Evolutionary conservation across 1,284 basidiomycete genomes (phyloP), one percentile per base, ranked within the genome.

Genomic region (Wallemia ichthyophaga): DNA sequence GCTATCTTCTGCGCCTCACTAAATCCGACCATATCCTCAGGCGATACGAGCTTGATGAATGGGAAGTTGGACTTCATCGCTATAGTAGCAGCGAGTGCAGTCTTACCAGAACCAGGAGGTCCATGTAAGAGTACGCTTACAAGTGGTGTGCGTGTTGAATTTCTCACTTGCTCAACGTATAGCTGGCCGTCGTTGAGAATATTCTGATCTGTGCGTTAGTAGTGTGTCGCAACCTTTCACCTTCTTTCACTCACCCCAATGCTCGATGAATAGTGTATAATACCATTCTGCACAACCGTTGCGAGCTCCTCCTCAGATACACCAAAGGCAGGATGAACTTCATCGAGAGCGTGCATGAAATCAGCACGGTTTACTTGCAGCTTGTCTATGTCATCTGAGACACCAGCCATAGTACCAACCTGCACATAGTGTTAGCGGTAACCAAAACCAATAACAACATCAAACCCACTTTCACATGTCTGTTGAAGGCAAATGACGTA

Each of bases 261-360:
- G 54, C 77, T 72, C 2, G 70, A 63, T 64, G 82, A 81, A 69
- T 81, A 95, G 68, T 91, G 86, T 64, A 96, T 91, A 69, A 98
- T 96, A 11, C 94, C 94, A 68, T 96, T 96, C 70, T 89, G 84
- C 32, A 96, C 83, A 59, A 95, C 89, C 65, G 85, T 81, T 65
- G 83, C 78, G 25, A 99, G 74, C 72, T 98, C 94, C 70, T 95
- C 92, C 71, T 98, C 94, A 1, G 89, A 82, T 1, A 95, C 88
- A 78, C 94, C 94, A 68, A 92, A 99, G 11, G 91, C 88, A 9
- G 94, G 88, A 65, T 88, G 85, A 13, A 98, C 89, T 70, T 99
- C 94, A 2, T 92, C 84, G 56, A 98, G 73, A 0, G 92, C 94
- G 66, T 80, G 78, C 75, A 87, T 71, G 68, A 98, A 99, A 71